Evolutionary conservation across 345 rosid species (phyloP).

Genomic region (Geranium brycei): DNA sequence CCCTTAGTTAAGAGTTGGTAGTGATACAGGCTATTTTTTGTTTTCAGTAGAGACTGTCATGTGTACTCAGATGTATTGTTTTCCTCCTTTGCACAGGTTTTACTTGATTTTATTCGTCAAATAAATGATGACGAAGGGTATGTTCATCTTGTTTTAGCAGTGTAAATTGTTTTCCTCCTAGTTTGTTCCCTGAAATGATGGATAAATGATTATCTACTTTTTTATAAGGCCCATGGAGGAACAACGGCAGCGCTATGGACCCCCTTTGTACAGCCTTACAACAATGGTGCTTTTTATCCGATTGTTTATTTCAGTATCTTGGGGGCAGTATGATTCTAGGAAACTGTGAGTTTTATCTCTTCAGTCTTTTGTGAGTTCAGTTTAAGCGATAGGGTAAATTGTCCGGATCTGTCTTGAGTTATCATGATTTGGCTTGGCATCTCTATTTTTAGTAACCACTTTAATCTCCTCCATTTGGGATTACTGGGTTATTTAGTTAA

Average conservation of each 20-base stretch:
- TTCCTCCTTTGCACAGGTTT: conserved; percentile 41
- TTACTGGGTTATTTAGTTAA: background rate
- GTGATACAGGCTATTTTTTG: conserved; percentile 3
- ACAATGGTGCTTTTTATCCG: conserved; percentile 47
- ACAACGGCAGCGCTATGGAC: conserved; percentile 93
- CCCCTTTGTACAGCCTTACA: conserved; percentile 76
- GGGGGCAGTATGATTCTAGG: conserved; percentile 50
- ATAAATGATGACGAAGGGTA: conserved; percentile 98
- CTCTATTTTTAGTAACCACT: background rate
- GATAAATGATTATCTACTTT: conserved; percentile 2
- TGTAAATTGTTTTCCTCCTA: background rate
- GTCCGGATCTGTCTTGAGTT: background rate
- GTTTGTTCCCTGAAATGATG: conserved; percentile 1
- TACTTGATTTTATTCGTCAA: conserved; percentile 81
- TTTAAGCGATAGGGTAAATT: conserved; percentile 1
- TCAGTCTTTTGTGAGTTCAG: conserved; percentile 6
- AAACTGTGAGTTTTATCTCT: conserved; percentile 45
- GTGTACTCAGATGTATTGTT: conserved; percentile 6
- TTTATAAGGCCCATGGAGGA: conserved; percentile 91
- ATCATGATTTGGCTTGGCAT: background rate
- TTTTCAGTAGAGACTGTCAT: conserved; percentile 8
- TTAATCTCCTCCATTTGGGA: background rate
- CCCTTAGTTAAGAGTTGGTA: background rate
- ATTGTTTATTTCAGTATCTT: conserved; percentile 47
- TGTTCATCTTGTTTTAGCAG: conserved; percentile 11